Percentiles rank a stretch among this genome's conserved stretches.
Evolutionary conservation across 495 filamentous ascomycete genomes (phyloP).

Genomic region (Pyronema domesticum): DNA sequence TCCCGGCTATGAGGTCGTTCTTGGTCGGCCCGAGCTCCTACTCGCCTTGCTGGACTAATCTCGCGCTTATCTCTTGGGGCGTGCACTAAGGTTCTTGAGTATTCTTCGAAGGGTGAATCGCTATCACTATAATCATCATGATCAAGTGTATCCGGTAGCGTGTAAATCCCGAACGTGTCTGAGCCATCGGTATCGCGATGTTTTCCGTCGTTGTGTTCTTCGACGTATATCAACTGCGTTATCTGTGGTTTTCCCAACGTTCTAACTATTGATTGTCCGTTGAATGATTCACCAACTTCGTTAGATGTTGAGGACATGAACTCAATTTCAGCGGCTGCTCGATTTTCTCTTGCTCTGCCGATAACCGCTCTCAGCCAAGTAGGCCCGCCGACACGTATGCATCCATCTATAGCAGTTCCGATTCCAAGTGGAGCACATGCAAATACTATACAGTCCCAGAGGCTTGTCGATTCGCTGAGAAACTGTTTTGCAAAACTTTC

Average conservation of each 20-base stretch:
- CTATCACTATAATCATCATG: too few relatives aligned
- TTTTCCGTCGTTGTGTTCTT: background rate
- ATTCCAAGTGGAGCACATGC: conserved; percentile 37
- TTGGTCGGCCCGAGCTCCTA: too few relatives aligned
- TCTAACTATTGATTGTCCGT: conserved; percentile 18
- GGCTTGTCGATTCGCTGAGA: conserved; percentile 32
- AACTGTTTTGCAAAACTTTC: conserved; percentile 41
- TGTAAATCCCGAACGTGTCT: too few relatives aligned
- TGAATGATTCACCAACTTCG: conserved; percentile 24
- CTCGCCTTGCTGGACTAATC: too few relatives aligned
- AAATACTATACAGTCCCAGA: conserved; percentile 36
- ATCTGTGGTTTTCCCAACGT: conserved; percentile 11
- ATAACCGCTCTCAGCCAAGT: conserved; percentile 17
- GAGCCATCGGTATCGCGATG: too few relatives aligned
- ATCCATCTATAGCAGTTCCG: conserved; percentile 34
- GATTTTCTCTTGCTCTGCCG: conserved; percentile 20
- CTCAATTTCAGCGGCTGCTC: conserved; percentile 19
- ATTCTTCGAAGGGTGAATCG: too few relatives aligned
- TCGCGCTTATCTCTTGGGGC: too few relatives aligned
- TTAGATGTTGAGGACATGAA: conserved; percentile 24
- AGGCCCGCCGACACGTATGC: conserved; percentile 31
- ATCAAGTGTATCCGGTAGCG: too few relatives aligned
- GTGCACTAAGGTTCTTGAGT: too few relatives aligned
- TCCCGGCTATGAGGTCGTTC: too few relatives aligned
- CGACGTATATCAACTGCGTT: conserved; percentile 9